Base-by-base conservation (phyloP, 2,329 filamentous ascomycete genomes). In the Boeremia lycopersici region DNA sequence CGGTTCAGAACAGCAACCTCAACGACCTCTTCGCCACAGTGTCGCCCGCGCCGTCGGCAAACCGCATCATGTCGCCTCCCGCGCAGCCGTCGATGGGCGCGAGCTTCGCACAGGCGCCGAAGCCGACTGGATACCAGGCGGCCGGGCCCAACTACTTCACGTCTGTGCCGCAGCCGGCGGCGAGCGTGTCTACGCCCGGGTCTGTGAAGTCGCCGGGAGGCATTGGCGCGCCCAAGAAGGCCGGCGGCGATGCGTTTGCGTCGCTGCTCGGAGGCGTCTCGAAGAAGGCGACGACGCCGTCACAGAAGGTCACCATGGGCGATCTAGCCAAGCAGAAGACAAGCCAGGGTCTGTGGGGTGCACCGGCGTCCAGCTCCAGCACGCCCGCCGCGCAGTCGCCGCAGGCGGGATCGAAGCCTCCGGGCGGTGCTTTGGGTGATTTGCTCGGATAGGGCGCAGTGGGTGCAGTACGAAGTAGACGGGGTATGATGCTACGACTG, bases 261-360 rank as follows among this genome's bases (percentile, higher is more conserved):
- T 89, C 88, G 17, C 82, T 99, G 30, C 96, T 96, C 86, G 88
- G 87, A 26, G 91, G 87, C 60, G 83, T 83, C 10, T 87, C 92
- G 61, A 92, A 92, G 80, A 96, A 95, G 78, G 77, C 83, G 1
- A 81, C 77, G 56, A 83, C 86, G 2, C 80, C 83, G 11, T 81
- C 79, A 9, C 79, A 82, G 48, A 82, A 87, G 54, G 88, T 91
- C 46, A 93, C 93, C 50, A 84, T 99, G 78, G 93, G 92, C 28
- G 93, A 96, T 74, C 86, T 99, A 76, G 93, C 93, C n/a, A 97
- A 97, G 81, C 92, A 97, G 77, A 97, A 98, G 83, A 95, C 92
- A 54, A 92, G 88, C 66, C 92, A 93, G 13, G 92, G 93, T 7
- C 91, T 99, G 60, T 99, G 96, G 92, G 95, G 93, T 15, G 84